Conservation (phyloP, 2,329 filamentous ascomycete species). For the Neurospora crassa region DNA sequence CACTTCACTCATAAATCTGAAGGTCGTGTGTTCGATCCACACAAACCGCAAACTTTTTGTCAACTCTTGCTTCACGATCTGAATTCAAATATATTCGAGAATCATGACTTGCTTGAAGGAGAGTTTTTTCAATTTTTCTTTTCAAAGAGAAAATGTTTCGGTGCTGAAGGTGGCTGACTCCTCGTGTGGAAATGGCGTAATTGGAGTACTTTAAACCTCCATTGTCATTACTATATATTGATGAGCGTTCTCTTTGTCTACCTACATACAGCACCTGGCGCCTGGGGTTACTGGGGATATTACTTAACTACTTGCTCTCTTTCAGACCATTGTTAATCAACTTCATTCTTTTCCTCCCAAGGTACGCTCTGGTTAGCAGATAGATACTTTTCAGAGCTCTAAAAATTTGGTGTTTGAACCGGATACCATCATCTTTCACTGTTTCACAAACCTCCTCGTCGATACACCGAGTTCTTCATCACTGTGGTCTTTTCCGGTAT, state of each 20-base stretch:
- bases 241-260: background rate
- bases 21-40: slow-evolving; percentile 13
- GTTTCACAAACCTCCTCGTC: background rate
- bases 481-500: background rate
- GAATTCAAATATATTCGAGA: too few relatives aligned
- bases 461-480: background rate
- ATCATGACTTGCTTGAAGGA: background rate
- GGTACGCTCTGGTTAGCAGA: background rate
- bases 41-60: slow-evolving; percentile 11
- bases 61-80: too few relatives aligned
- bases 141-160: fast-evolving
- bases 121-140: background rate
- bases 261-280: background rate
- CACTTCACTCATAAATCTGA: too few relatives aligned
- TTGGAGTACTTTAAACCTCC: background rate
- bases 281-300: background rate
- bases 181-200: too few relatives aligned
- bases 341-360: background rate
- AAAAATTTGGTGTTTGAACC: background rate
- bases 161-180: too few relatives aligned
- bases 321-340: background rate
- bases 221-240: background rate
- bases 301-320: background rate
- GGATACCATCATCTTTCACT: background rate
- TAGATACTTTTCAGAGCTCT: background rate